Base-by-base conservation (phyloP, 2,329 filamentous ascomycete genomes). In the Fusarium euwallaceae region DNA sequence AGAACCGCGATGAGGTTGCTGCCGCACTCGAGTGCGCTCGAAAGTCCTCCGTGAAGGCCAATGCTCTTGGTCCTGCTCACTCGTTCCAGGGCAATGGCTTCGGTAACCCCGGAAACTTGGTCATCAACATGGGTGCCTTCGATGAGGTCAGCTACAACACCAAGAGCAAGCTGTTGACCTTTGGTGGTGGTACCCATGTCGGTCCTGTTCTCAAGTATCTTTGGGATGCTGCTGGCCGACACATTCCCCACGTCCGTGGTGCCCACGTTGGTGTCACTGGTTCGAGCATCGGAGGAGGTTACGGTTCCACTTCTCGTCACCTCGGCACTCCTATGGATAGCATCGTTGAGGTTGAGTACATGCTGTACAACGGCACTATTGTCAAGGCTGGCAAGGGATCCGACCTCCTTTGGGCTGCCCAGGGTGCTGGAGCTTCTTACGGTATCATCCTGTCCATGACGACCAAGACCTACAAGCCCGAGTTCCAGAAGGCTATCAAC, bases 311-410 rank as follows among this genome's bases (percentile, higher is more conserved):
- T 0, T 76, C 75, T 0, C 69, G 76, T 14, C 43, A 68, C 10
- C 56, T 70, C 8, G 76, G 76, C 2, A 78, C 73, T 0, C 67
- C 76, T 2, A 71, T 78, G 67, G 76, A 78, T 24, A 78, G 70
- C 48, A 63, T 78, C 2, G 75, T 78, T 0, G 64, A 67, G 16
- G 69, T 75, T 6, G 73, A 78, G 73, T 73, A 68, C 55, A 78
- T 78, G 77, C 64, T 78, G 10, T 78, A 75, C 64, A 78, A 78
- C 16, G 77, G 77, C 8, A 78, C 77, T 2, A 51, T 78, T 27
- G 73, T 78, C 41, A 75, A 78, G 7, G 74, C 74, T 4, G 43
- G 45, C 2, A 62, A 68, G 41, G 76, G 74, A 1, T 72, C 71
- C 1, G 77, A 78, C 12, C 74, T 78, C 2, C 71, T 78, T 22